These are phyloP conservation scores for Skeletonema potamos DNA, from an alignment of 108 stramenopile species.

Conservation along the genomic window DNA sequence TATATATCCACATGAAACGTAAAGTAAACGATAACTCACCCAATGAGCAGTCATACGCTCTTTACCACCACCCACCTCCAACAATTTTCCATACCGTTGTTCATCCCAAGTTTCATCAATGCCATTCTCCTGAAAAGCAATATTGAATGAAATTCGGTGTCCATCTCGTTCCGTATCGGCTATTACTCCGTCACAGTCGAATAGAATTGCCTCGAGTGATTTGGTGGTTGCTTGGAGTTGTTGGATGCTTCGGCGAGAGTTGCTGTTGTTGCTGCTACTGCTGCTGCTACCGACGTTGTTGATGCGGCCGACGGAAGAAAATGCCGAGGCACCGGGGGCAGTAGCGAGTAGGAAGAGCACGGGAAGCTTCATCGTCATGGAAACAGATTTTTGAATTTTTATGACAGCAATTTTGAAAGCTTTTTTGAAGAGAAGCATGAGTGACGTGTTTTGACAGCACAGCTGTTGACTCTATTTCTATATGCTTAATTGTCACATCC, in stretches of 20 bases:
- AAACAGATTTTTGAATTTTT: background rate
- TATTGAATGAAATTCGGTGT: slow-evolving; percentile 88
- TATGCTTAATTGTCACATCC: background rate
- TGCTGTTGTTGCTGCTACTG: background rate
- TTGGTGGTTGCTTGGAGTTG: background rate
- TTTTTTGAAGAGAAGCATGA: background rate
- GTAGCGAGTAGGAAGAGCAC: background rate
- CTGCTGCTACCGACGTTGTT: background rate
- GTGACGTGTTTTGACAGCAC: background rate
- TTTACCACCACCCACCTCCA: slow-evolving; percentile 91
- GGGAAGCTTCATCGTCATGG: slow-evolving; percentile 5
- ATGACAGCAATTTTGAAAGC: background rate
- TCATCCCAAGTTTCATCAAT: slow-evolving; percentile 82
- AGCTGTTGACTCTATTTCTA: background rate
- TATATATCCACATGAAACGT: too few relatives aligned
- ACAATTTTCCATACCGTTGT: slow-evolving; percentile 84
- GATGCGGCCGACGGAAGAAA: background rate
- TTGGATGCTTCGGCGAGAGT: too few relatives aligned
- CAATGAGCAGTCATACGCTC: slow-evolving; percentile 96
- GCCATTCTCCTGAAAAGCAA: slow-evolving; percentile 75
- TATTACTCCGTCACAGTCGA: slow-evolving; percentile 93
- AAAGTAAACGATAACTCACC: too few relatives aligned
- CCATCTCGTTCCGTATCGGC: slow-evolving; percentile 96
- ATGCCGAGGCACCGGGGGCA: background rate
- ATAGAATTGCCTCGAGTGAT: slow-evolving; percentile 72